Conservation (phyloP, 371 early-diverging fungal genomes). For the Mucor irregularis region DNA sequence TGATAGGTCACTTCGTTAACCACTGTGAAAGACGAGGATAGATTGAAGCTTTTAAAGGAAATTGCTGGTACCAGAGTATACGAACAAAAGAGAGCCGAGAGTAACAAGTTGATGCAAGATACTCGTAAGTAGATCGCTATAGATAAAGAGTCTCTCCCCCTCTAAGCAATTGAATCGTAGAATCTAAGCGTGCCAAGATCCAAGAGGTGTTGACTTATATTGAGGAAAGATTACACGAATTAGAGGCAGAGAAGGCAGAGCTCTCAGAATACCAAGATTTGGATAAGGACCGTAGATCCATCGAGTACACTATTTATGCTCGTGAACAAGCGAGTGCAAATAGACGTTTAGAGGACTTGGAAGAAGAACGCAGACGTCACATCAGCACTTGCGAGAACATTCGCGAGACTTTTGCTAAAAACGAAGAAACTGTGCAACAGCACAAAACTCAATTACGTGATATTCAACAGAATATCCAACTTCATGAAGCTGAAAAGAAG, state of each 20-base stretch:
- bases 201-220: conserved; percentile 86
- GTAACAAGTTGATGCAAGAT: conserved; percentile 91
- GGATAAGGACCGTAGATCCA: conserved; percentile 83
- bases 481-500: conserved; percentile 57
- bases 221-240: conserved; percentile 84
- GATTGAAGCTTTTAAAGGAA: conserved; percentile 93
- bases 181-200: conserved; percentile 88
- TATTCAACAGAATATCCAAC: conserved; percentile 44
- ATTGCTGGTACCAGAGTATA: conserved; percentile 98
- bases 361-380: conserved; percentile 53
- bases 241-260: conserved; percentile 95
- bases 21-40: conserved; percentile 90
- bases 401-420: conserved; percentile 36
- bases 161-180: conserved; percentile 32
- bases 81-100: conserved; percentile 92
- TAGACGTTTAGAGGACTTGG: conserved; percentile 72
- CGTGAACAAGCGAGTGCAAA: conserved; percentile 84
- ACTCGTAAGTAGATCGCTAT: conserved; percentile 63
- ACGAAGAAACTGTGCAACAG: conserved; percentile 29
- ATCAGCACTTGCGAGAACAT: conserved; percentile 41
- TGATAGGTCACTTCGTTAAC: conserved; percentile 74
- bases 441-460: conserved; percentile 32
- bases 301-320: conserved; percentile 92
- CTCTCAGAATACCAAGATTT: conserved; percentile 82
- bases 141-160: not conserved